Evolutionary conservation across 2,329 filamentous ascomycete species (phyloP), one percentile per base, ranked within the genome.

Genomic region (Stenocarpella maydis): DNA sequence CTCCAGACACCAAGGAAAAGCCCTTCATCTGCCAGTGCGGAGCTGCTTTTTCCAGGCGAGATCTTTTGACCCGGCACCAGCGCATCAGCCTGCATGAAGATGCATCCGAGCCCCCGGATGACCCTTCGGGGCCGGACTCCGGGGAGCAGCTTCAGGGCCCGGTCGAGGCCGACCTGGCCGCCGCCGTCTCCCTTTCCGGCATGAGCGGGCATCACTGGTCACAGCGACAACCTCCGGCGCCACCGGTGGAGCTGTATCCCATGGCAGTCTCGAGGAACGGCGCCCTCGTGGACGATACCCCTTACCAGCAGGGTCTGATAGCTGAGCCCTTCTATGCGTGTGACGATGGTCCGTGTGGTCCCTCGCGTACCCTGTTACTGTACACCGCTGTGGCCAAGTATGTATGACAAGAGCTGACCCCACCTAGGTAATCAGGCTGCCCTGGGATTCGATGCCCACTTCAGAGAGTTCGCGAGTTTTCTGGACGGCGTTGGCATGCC

Each of bases 1-100:
- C 24, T 8, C 49, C 71, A 84, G 82, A 84, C 73, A 84, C 82
- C 67, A 84, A 84, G 63, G 82, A 84, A 74, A 84, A 84, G 71
- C 82, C 82, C 1, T 84, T 83, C 71, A 70, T 82, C 24, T 84
- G 82, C 68, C 77, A 75, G 49, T 84, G 82, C 73, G 81, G 82
- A 65, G 80, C 81, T 14, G 81, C 82, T 1, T 84, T 84, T 72
- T 80, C 82, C 12, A 78, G 82, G 24, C 79, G 82, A 24, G 82
- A 84, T 73, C 75, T 84, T 17, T 74, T 84, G 72, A 83, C 81
- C 58, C 79, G 82, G 26, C 82, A 84, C 71, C 79, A 83, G 69
- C 79, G 81, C 64, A 79, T 83, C 53, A 68, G 74, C 5, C 74
- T 77, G 8, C 81, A 83, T 72, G 72, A 75, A 43, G 74, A 76